Conservation (phyloP, 805 yeast species). For the Teunomyces atbi region DNA sequence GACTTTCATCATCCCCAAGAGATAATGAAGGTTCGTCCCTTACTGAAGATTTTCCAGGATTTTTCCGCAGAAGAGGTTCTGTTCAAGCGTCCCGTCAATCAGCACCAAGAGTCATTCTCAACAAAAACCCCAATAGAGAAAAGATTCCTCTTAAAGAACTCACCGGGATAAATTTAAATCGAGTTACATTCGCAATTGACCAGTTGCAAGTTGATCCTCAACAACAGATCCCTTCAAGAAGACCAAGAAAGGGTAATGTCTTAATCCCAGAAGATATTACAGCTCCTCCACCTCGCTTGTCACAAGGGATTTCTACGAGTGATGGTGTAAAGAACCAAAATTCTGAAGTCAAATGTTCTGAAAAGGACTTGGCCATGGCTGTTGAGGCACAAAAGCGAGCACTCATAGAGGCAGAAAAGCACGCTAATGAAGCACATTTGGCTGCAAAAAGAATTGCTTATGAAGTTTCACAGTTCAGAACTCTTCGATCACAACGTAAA, state of each 20-base stretch:
- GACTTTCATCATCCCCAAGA: not conserved
- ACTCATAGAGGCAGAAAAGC: slow-evolving; percentile 60
- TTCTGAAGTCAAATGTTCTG: slow-evolving; percentile 31
- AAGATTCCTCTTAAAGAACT: slow-evolving; percentile 32
- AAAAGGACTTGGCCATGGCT: slow-evolving; percentile 53
- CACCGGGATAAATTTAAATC: slow-evolving; percentile 43
- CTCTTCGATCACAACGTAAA: slow-evolving; percentile 17
- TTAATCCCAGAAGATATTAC: slow-evolving; percentile 61
- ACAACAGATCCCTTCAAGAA: slow-evolving; percentile 59
- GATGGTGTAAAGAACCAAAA: slow-evolving; percentile 24
- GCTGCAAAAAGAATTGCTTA: slow-evolving; percentile 69
- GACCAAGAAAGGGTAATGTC: slow-evolving; percentile 54
- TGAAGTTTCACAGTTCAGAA: slow-evolving; percentile 51
- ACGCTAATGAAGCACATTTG: slow-evolving; percentile 72
- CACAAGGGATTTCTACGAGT: slow-evolving; percentile 62
- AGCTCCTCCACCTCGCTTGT: slow-evolving; percentile 61
- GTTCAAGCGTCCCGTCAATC: not conserved
- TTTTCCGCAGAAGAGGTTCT: slow-evolving; percentile 3
- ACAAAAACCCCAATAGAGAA: slow-evolving; percentile 43
- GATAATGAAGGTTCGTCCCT: not conserved
- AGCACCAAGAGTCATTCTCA: slow-evolving; percentile 36
- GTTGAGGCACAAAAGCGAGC: slow-evolving; percentile 57
- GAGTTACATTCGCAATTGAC: slow-evolving; percentile 78
- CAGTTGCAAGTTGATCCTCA: slow-evolving; percentile 63
- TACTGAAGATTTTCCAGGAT: not conserved